Evolutionary conservation across 495 filamentous ascomycete species (phyloP).

Genomic region (Sordaria brevicollis): DNA sequence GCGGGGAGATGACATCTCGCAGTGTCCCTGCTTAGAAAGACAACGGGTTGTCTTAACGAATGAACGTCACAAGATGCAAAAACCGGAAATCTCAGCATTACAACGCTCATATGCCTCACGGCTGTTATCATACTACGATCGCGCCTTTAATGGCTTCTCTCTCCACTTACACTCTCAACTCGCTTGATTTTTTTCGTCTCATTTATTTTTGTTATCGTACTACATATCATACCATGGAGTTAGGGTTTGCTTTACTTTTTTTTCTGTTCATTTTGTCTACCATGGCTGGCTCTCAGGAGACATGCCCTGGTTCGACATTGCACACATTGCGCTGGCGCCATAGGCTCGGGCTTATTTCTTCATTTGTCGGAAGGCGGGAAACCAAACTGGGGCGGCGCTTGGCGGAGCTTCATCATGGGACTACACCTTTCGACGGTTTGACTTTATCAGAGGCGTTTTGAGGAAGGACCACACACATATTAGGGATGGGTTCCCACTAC

Average conservation of each 20-base stretch:
- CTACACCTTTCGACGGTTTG: background rate
- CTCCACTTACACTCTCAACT: background rate
- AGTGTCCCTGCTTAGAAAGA: conserved; percentile 28
- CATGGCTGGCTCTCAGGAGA: background rate
- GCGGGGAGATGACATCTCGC: conserved; percentile 34
- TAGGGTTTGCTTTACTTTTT: background rate
- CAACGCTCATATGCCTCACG: conserved; percentile 12
- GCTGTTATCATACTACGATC: conserved; percentile 1
- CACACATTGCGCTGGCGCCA: background rate
- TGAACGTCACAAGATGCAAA: background rate
- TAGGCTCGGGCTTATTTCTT: background rate
- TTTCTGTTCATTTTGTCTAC: background rate
- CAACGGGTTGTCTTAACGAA: conserved; percentile 5
- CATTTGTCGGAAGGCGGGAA: background rate
- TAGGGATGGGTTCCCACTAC: background rate
- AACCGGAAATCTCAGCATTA: background rate
- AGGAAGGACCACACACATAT: background rate
- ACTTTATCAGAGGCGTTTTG: background rate
- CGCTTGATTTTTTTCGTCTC: background rate
- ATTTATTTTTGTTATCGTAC: background rate
- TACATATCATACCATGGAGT: conserved; percentile 6
- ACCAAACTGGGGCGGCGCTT: background rate
- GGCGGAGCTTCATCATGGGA: background rate
- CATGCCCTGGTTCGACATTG: background rate
- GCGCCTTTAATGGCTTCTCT: background rate